Conservation (phyloP, 495 filamentous ascomycete genomes). For the Talaromyces trachyspermus region DNA sequence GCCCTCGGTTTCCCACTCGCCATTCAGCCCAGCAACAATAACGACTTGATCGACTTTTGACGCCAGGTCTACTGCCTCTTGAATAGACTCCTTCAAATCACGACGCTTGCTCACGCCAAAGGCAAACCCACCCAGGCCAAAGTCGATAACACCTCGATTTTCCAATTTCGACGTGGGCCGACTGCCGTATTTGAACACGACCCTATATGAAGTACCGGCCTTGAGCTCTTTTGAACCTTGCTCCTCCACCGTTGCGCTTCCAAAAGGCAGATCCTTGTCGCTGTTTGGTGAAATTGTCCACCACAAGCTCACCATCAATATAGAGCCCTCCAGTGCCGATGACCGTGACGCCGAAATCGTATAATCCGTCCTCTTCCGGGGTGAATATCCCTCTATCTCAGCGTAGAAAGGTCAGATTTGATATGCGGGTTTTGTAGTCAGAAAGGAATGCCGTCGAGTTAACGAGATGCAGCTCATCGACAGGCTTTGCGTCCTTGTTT, state of each 20-base stretch:
- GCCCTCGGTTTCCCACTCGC: constrained; percentile 86
- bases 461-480: constrained; percentile 48
- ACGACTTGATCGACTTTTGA: constrained; percentile 63
- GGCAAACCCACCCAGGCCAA: constrained; percentile 67
- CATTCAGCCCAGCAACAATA: constrained; percentile 71
- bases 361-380: constrained; percentile 55
- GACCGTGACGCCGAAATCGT: constrained; percentile 70
- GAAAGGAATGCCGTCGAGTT: constrained; percentile 51
- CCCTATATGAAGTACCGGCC: constrained; percentile 52
- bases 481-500: constrained; percentile 30
- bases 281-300: constrained; percentile 62
- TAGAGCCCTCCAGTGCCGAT: constrained; percentile 66
- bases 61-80: constrained; percentile 55
- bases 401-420: constrained; percentile 48
- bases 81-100: constrained; percentile 56
- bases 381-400: constrained; percentile 52
- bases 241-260: constrained; percentile 54
- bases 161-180: constrained; percentile 54
- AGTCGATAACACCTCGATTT: constrained; percentile 40
- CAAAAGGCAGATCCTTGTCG: constrained; percentile 52
- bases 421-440: constrained; percentile 57
- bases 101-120: constrained; percentile 69
- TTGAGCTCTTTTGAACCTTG: constrained; percentile 47
- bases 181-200: constrained; percentile 58
- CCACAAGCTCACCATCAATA: constrained; percentile 59